Conservation (phyloP, 768 basidiomycete species). For the Obba rivulosa region DNA sequence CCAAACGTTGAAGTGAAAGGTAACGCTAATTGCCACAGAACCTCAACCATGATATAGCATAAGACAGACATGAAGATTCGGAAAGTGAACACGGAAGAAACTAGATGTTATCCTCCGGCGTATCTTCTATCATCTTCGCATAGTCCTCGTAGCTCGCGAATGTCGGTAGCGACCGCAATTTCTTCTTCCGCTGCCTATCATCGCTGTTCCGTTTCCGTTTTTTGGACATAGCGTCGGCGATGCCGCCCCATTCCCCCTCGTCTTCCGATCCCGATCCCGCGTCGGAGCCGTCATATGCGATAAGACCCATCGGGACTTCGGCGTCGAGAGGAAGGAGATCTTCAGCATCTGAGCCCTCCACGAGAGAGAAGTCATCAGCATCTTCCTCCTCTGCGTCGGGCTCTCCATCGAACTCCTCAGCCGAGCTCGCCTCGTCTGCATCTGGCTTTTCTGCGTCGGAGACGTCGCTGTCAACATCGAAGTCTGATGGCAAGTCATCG, state of each 20-base stretch:
- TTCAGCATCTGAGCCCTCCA: slow-evolving; percentile 67
- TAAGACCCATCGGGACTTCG: slow-evolving; percentile 50
- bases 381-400: slow-evolving; percentile 26
- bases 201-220: slow-evolving; percentile 42
- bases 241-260: slow-evolving; percentile 54
- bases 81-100: not conserved
- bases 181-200: slow-evolving; percentile 55
- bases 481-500: slow-evolving; percentile 21
- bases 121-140: slow-evolving; percentile 78
- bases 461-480: slow-evolving; percentile 16
- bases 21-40: no score
- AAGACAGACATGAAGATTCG: no score
- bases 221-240: slow-evolving; percentile 28
- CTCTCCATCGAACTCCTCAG: slow-evolving; percentile 23
- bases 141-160: slow-evolving; percentile 89
- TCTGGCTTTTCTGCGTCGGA: slow-evolving; percentile 25
- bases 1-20: no score
- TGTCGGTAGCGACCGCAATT: slow-evolving; percentile 61
- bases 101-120: slow-evolving; percentile 60
- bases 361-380: slow-evolving; percentile 47
- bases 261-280: slow-evolving; percentile 36
- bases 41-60: no score
- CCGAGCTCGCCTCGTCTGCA: slow-evolving; percentile 11
- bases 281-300: slow-evolving; percentile 56
- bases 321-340: slow-evolving; percentile 57